These are phyloP conservation scores for Phylloporus rhodoxanthus DNA, from an alignment of 768 basidiomycete genomes.

Conservation along the genomic window DNA sequence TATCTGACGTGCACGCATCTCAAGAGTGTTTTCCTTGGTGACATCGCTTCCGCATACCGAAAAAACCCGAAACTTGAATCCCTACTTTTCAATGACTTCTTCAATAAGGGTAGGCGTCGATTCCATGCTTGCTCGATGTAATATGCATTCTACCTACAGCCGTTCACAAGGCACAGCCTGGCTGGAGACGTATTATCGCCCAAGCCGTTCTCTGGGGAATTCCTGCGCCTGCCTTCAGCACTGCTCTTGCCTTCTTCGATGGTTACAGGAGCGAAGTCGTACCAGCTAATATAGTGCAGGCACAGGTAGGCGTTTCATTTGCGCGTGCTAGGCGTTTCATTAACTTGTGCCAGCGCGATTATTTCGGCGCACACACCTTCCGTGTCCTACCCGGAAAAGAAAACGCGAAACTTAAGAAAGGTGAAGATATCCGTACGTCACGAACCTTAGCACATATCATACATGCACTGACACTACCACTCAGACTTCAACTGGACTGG, in stretches of 20 bases:
- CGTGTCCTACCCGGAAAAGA: constrained; percentile 88
- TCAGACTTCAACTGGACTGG: constrained; percentile 98
- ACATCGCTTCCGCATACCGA: constrained; percentile 86
- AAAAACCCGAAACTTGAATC: constrained; percentile 85
- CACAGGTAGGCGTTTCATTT: constrained; percentile 49
- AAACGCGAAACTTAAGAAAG: constrained; percentile 71
- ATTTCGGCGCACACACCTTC: constrained; percentile 99
- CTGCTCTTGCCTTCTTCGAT: constrained; percentile 97
- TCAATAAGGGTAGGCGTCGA: constrained; percentile 68
- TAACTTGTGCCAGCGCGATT: constrained; percentile 67
- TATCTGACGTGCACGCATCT: constrained; percentile 6
- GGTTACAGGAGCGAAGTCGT: constrained; percentile 95
- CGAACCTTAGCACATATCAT: neutral
- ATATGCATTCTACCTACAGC: constrained; percentile 38
- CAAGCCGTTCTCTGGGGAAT: constrained; percentile 98
- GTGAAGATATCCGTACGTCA: constrained; percentile 81
- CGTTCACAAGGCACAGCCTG: constrained; percentile 90
- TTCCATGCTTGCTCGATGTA: neutral
- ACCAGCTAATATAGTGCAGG: constrained; percentile 93
- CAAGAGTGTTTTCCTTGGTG: constrained; percentile 87
- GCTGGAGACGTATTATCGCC: constrained; percentile 95
- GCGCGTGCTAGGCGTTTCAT: neutral
- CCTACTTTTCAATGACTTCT: constrained; percentile 94
- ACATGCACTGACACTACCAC: constrained; percentile 1
- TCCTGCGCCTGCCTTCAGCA: constrained; percentile 95